Evolutionary conservation across 106 monocot genomes (phyloP), one percentile per base, ranked within the genome.

Genomic region (Apostasia ramifera): DNA sequence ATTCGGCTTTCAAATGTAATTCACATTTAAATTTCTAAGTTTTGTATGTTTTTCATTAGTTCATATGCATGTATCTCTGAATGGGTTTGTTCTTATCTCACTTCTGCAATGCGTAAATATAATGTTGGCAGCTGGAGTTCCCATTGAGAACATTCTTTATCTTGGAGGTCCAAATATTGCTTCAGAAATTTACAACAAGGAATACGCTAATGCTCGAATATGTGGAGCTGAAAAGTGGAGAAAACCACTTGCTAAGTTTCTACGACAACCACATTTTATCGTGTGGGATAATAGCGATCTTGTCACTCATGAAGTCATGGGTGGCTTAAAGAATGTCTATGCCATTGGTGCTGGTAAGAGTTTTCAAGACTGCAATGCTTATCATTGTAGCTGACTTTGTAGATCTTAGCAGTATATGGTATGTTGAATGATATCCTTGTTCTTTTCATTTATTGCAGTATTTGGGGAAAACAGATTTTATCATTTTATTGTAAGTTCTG

Each of bases 271-370:
- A 42, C 85, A 94, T 82, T 94, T 94, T 59, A 87, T 94, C 65
- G 94, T 94, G 43, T 94, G 94, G 94, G 94, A 94, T 67, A 94
- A 94, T 46, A 87, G 90, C 59, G 94, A 94, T 76, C 90, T 94
- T 50, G 74, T 90, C 37, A 94, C 94, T 5, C 94, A 94, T 77
- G 94, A 94, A 77, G 94, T 94, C 61, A 94, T 94, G 94, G 94
- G 94, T 66, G 94, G 94, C 6, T 77, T 94, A 61, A 94, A 94
- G 85, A 94, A 94, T 79, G 94, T 94, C 6, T 94, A 94, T 73
- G 94, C 94, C 26, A 94, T 94, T 64, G 94, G 94, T 40, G 94
- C 94, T 38, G 94, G 94, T 94, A 84, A 71, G 74, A 39, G 50
- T 47, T 44, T 71, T 40, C 66, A 26, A 41, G 8, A 51, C 9